Conservation (phyloP, 257 asterid genomes). For the Solanum boliviense region DNA sequence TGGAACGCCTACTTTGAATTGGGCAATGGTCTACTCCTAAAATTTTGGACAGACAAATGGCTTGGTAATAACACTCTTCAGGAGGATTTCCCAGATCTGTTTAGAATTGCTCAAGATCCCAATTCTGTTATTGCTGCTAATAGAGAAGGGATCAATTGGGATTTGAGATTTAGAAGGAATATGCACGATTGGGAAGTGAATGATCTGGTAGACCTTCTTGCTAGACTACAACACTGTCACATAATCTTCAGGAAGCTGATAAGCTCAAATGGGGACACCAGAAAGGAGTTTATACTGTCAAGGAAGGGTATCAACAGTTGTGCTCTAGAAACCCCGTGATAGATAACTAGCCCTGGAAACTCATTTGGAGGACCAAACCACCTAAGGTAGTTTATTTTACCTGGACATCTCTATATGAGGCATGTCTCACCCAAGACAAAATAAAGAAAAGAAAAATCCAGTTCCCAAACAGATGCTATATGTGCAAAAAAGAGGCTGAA, state of each 20-base stretch:
- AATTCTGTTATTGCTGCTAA: neutral
- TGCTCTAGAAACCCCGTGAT: neutral
- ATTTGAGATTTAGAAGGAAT: neutral
- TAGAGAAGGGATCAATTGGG: neutral
- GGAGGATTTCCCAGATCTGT: neutral
- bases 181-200: neutral
- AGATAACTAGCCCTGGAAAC: neutral
- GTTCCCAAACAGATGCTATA: neutral
- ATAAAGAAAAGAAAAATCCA: neutral
- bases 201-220: neutral
- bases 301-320: neutral
- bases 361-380: neutral
- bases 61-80: neutral
- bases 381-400: neutral
- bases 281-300: neutral
- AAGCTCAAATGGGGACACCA: neutral
- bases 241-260: neutral
- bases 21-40: neutral
- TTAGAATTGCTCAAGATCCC: neutral
- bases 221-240: neutral
- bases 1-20: neutral
- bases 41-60: neutral
- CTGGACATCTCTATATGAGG: neutral
- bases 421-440: neutral
- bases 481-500: neutral